phyloP scores from a whole-genome alignment of 805 yeast genomes.

The Alloascoidea hylecoeti region DNA sequence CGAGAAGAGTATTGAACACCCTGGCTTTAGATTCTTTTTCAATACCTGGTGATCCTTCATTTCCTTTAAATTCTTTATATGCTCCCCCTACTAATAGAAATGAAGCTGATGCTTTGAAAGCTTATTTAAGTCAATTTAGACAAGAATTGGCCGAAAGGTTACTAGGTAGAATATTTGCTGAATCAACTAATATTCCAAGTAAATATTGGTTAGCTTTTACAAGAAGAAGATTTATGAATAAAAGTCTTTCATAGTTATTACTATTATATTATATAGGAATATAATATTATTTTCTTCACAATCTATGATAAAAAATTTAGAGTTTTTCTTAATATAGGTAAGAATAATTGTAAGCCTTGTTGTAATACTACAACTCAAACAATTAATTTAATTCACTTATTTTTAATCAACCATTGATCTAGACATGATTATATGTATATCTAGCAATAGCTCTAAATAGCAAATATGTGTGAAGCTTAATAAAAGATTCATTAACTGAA shows the following conservation, averaged over 20 bases:
- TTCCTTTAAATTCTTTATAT: conserved; percentile 77
- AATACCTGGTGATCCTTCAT: conserved; percentile 90
- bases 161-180: conserved; percentile 59
- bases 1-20: conserved; percentile 48
- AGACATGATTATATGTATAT: too few species aligned
- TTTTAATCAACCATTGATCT: too few species aligned
- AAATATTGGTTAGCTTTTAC: conserved; percentile 95
- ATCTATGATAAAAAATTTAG: too few species aligned
- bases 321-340: too few species aligned
- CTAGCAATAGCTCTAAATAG: too few species aligned
- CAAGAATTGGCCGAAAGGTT: conserved; percentile 83
- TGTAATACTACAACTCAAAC: too few species aligned
- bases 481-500: too few species aligned
- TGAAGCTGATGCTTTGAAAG: conserved; percentile 68
- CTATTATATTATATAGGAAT: background rate
- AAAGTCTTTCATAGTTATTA: conserved; percentile 37
- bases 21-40: conserved; percentile 78
- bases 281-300: too few species aligned
- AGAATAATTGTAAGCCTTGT: too few species aligned
- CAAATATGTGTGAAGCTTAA: too few species aligned
- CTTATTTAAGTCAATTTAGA: conserved; percentile 83
- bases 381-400: too few species aligned
- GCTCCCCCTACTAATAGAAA: conserved; percentile 58
- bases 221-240: conserved; percentile 91
- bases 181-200: conserved; percentile 43